Evolutionary conservation across 805 yeast genomes (phyloP), one percentile per base, ranked within the genome.

Genomic region (Wickerhamomyces chaumierensis): DNA sequence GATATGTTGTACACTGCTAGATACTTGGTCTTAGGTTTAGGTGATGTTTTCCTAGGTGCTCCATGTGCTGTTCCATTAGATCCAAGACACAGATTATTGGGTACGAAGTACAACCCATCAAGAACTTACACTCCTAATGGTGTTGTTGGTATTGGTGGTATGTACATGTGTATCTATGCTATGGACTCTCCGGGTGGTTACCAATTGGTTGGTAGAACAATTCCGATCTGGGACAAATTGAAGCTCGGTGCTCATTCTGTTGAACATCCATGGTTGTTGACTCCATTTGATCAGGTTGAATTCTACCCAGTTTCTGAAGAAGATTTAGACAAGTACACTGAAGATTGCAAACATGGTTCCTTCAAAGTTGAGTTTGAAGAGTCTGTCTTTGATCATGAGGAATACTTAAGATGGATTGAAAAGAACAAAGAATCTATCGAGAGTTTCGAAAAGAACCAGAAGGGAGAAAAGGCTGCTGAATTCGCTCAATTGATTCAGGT

Each of bases 61-160:
- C 98, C 98, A 21, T 88, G 96, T 68, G 97, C 97, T 2, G 95
- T 90, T 48, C 97, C 98, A 31, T 73, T 90, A 49, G 97, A 92
- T 59, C 98, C 98, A 42, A 78, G 96, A 53, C 96, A 88, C 53
- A 74, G 96, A 53, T 71, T 87, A 43, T 65, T 90, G 41, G 98
- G 97, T 31, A 73, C 95, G 23, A 90, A 90, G 63, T 92, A 90
- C 65, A 90, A 90, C 57, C 98, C 98, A 31, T 83, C 96, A 13
- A 75, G 98, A 68, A 85, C 96, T 1, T 88, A 71, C 66, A 90
- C 98, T 2, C 95, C 96, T 31, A 85, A 86, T 56, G 98, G 98
- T 49, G 83, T 92, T 29, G 97, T 90, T 44, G 98, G 98, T 55
- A 80, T 92, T 57, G 98, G 98, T 46, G 97, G 98, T 51, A 86